Percentiles rank a stretch among this genome's conserved stretches.
Conservation (phyloP, 2,329 filamentous ascomycete genomes). For the Alternaria hordeiaustralica region DNA sequence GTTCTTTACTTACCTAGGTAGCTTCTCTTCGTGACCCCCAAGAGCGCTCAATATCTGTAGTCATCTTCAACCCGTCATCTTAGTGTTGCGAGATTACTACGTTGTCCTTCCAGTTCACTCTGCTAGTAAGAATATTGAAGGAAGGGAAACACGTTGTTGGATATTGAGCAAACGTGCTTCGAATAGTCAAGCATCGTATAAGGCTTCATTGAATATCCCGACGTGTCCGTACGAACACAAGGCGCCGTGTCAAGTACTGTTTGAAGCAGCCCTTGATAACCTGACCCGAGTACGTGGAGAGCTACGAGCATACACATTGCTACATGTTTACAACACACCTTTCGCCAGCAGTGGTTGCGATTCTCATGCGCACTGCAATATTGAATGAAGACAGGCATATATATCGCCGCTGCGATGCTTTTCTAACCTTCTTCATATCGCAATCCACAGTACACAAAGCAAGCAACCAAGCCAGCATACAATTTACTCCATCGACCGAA, state of each 20-base stretch:
- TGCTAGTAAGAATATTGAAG: background rate
- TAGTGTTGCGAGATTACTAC: background rate
- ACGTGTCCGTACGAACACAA: background rate
- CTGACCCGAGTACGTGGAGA: background rate
- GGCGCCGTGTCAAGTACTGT: background rate
- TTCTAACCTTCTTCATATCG: background rate
- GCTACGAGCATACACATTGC: background rate
- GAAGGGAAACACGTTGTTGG: background rate
- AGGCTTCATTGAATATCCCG: background rate
- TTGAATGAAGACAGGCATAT: background rate
- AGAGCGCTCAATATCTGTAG: background rate
- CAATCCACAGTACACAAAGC: background rate
- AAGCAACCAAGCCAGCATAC: background rate
- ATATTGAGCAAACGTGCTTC: background rate
- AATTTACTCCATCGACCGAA: background rate
- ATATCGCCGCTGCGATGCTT: background rate
- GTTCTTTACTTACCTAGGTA: background rate
- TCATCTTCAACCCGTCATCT: background rate
- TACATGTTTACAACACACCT: background rate
- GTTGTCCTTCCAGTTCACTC: fast-evolving
- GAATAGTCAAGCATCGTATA: background rate
- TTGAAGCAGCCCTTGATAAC: background rate
- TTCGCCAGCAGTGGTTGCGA: background rate
- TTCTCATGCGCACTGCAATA: background rate
- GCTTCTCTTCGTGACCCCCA: background rate